These are phyloP conservation scores for Flaveria robusta DNA, from an alignment of 129 eudicot species.

Conservation along the genomic window DNA sequence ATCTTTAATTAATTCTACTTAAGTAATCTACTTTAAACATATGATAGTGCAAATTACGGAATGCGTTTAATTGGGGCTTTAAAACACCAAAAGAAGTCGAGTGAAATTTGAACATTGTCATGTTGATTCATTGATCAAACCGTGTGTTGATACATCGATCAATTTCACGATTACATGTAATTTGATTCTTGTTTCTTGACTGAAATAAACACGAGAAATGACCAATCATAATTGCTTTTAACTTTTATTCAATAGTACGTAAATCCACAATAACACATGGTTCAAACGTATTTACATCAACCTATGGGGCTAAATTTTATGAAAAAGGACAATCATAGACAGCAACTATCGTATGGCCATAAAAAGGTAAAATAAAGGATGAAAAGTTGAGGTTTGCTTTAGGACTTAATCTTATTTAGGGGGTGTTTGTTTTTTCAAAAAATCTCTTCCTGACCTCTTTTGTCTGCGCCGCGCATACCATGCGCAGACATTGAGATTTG, in stretches of 20 bases:
- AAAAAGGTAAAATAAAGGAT: constrained; percentile 19
- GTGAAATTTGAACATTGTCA: neutral
- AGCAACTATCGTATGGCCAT: neutral
- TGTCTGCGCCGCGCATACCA: too few species aligned
- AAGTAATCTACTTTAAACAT: neutral
- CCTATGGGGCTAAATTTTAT: neutral
- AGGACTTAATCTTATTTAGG: constrained; percentile 17
- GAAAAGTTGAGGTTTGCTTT: constrained; percentile 1
- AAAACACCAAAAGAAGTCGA: neutral
- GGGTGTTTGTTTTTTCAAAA: too few species aligned
- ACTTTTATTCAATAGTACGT: neutral
- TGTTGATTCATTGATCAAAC: neutral
- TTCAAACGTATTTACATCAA: constrained; percentile 26
- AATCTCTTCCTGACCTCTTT: too few species aligned
- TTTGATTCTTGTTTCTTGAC: constrained; percentile 16
- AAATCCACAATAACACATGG: constrained; percentile 37
- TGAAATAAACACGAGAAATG: constrained; percentile 5
- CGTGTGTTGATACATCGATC: neutral
- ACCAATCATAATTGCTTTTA: constrained; percentile 4
- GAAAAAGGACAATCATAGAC: constrained; percentile 17
- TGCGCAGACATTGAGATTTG: too few species aligned
- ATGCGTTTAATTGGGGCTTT: neutral
- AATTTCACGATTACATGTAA: neutral
- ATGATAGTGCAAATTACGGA: neutral
- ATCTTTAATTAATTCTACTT: neutral